Percentiles rank a stretch among this genome's conserved stretches.
These are phyloP conservation scores for Paulownia fortunei DNA, from an alignment of 257 asterid species.

Conservation along the genomic window DNA sequence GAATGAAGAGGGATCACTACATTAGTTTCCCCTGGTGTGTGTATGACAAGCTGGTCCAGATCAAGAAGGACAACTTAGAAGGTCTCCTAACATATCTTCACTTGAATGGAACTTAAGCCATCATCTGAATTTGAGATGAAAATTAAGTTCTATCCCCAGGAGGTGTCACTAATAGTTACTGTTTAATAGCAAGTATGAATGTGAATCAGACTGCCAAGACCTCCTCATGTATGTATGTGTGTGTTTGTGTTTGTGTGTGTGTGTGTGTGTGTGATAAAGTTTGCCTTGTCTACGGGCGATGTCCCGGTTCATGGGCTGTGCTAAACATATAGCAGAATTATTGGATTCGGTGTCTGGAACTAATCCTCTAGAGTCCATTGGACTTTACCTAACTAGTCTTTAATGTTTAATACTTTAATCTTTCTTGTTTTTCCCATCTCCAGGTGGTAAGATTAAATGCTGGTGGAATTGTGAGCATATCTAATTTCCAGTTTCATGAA, in stretches of 20 bases:
- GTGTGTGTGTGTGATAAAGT: background rate
- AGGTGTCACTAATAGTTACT: background rate
- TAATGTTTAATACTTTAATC: no score
- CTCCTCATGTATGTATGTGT: background rate
- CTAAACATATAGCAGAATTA: no score
- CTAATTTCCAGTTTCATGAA: no score
- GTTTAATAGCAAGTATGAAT: background rate
- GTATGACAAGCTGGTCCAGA: slow-evolving; percentile 66
- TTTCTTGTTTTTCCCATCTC: no score
- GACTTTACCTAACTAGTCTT: no score
- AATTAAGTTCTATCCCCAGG: background rate
- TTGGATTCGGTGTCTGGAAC: background rate
- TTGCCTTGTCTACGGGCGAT: no score
- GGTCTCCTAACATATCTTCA: slow-evolving; percentile 27
- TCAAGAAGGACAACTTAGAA: slow-evolving; percentile 55
- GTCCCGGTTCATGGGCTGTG: no score
- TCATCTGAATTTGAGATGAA: slow-evolving; percentile 37
- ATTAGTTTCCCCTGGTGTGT: slow-evolving; percentile 93
- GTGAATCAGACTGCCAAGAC: no score
- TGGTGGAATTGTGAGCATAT: no score
- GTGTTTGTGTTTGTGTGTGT: no score
- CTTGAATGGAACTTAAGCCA: slow-evolving; percentile 31
- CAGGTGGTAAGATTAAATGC: no score
- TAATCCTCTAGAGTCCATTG: no score
- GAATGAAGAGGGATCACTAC: slow-evolving; percentile 63